These are phyloP conservation scores for Skeletonema tropicum DNA, from an alignment of 108 stramenopile genomes.

Conservation along the genomic window DNA sequence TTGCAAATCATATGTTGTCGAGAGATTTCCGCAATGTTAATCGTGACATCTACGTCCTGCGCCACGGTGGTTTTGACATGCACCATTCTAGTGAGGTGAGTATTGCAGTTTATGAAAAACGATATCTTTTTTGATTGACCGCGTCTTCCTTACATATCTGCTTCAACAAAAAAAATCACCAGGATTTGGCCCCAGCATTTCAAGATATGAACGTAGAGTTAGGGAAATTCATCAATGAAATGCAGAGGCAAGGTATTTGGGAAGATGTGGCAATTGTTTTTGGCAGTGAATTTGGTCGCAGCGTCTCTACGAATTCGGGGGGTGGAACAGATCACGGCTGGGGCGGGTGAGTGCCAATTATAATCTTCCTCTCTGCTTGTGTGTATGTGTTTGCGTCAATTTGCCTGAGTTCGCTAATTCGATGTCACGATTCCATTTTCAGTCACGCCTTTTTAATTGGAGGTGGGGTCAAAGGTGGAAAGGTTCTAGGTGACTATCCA, in stretches of 20 bases:
- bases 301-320: slow-evolving; percentile 40
- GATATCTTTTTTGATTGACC: not conserved
- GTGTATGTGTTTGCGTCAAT: too few species aligned
- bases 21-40: slow-evolving; percentile 29
- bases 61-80: slow-evolving; percentile 31
- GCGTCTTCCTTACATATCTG: not conserved
- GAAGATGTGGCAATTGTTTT: slow-evolving; percentile 37
- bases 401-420: too few species aligned
- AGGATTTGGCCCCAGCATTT: slow-evolving; percentile 10
- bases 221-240: slow-evolving; percentile 29
- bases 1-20: slow-evolving; percentile 5
- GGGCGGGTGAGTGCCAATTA: not conserved
- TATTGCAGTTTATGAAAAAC: not conserved
- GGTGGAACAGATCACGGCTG: slow-evolving; percentile 51
- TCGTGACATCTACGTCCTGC: slow-evolving; percentile 36
- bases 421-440: not conserved
- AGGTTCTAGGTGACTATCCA: slow-evolving; percentile 45
- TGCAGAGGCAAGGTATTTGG: slow-evolving; percentile 51
- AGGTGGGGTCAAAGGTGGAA: slow-evolving; percentile 37
- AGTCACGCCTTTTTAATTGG: slow-evolving; percentile 42
- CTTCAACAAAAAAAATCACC: not conserved
- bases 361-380: not conserved
- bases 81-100: slow-evolving; percentile 9
- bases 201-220: slow-evolving; percentile 36
- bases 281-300: slow-evolving; percentile 56